Percentiles rank a stretch among this genome's conserved stretches.
These are phyloP conservation scores for Mortierella sp. DNA, from an alignment of 371 early-diverging fungal genomes.

Conservation along the genomic window DNA sequence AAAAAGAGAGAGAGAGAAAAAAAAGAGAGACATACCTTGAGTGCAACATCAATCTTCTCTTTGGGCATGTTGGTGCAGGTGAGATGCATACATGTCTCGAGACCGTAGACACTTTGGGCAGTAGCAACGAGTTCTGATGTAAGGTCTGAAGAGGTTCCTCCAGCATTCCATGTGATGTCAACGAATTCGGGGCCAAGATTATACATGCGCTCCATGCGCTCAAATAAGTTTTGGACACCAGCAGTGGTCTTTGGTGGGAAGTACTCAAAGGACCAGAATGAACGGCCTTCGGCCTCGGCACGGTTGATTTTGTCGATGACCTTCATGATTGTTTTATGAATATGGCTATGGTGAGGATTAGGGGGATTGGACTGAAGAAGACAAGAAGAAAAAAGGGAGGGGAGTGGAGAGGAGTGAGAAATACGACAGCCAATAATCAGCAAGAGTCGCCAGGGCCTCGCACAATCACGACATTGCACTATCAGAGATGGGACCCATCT, in stretches of 20 bases:
- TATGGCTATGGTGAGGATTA: too few relatives aligned
- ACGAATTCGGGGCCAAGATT: constrained; percentile 91
- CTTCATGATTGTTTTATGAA: constrained; percentile 62
- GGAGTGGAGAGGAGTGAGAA: not conserved
- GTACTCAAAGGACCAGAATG: constrained; percentile 92
- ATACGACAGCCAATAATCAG: not conserved
- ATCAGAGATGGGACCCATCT: not conserved
- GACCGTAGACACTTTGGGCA: constrained; percentile 89
- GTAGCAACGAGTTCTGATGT: constrained; percentile 85
- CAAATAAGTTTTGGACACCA: constrained; percentile 90
- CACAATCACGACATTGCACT: not conserved
- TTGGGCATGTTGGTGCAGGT: constrained; percentile 95
- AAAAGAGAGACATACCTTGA: constrained; percentile 55
- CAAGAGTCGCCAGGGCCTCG: not conserved
- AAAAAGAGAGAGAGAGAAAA: not conserved
- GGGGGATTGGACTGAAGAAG: not conserved
- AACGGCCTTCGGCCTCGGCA: constrained; percentile 68
- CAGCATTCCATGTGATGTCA: constrained; percentile 96
- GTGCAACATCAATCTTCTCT: constrained; percentile 82
- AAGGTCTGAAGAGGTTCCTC: constrained; percentile 87
- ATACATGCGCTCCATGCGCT: constrained; percentile 93
- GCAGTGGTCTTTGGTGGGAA: constrained; percentile 91
- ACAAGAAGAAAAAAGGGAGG: not conserved
- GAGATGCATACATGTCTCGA: constrained; percentile 93
- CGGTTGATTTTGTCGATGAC: constrained; percentile 74